Conservation (phyloP, 371 early-diverging fungal species). For the Mortierella sp. region DNA sequence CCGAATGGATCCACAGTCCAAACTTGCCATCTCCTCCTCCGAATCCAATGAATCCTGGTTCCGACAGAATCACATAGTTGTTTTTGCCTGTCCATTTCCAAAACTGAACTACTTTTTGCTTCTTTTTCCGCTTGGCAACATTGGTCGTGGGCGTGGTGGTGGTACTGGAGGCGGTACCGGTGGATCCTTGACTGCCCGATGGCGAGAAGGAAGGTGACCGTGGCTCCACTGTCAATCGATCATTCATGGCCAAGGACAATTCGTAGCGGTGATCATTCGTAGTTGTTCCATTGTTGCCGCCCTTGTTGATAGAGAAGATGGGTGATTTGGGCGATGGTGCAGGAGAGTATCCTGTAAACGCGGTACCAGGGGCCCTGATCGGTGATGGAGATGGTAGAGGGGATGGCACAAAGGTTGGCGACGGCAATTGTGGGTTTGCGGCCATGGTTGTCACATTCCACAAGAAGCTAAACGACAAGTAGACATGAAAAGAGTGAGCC, state of each 20-base stretch:
- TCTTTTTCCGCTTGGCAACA: slow-evolving; percentile 20
- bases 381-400: slow-evolving; percentile 48
- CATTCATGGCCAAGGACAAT: slow-evolving; percentile 39
- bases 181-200: no score
- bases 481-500: neutral
- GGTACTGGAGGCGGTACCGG: slow-evolving; percentile 3
- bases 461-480: slow-evolving; percentile 69
- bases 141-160: neutral
- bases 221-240: slow-evolving; percentile 10
- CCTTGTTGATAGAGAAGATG: neutral
- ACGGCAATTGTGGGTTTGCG: slow-evolving; percentile 40
- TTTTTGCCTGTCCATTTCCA: slow-evolving; percentile 90
- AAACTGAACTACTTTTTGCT: slow-evolving; percentile 58
- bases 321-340: slow-evolving; percentile 13
- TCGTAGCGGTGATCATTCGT: slow-evolving; percentile 22
- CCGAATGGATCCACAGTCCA: slow-evolving; percentile 91
- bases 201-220: slow-evolving; percentile 41
- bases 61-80: slow-evolving; percentile 88
- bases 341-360: slow-evolving; percentile 18
- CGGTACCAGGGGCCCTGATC: slow-evolving; percentile 21
- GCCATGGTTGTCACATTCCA: slow-evolving; percentile 70
- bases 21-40: slow-evolving; percentile 94
- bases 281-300: slow-evolving; percentile 2
- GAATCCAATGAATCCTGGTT: slow-evolving; percentile 86
- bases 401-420: slow-evolving; percentile 31